phyloP scores from a whole-genome alignment of 495 filamentous ascomycete species.

The Bathelium albidoporum region DNA sequence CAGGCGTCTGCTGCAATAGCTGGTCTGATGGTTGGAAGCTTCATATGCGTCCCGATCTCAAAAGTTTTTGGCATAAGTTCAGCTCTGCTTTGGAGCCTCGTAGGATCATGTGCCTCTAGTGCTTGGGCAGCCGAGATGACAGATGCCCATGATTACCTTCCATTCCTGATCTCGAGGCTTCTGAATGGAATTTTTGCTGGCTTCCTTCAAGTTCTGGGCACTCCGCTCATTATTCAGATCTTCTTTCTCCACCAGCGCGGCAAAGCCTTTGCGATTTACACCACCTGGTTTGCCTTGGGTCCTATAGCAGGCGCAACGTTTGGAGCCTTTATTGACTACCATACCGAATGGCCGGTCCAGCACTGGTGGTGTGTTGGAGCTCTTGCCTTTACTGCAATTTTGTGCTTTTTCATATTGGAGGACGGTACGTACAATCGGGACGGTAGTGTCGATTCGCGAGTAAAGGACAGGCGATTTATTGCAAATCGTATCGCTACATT shows the following conservation, averaged over 20 bases:
- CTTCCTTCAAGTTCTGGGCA: constrained; percentile 33
- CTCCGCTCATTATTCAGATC: constrained; percentile 34
- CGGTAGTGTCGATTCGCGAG: neutral
- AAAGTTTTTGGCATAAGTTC: constrained; percentile 31
- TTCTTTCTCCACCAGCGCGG: constrained; percentile 39
- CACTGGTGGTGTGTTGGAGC: constrained; percentile 5
- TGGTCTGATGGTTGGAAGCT: neutral
- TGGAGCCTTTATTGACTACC: constrained; percentile 36
- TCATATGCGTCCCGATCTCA: neutral
- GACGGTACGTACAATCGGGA: neutral
- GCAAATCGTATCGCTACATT: neutral
- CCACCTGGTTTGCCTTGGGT: constrained; percentile 32
- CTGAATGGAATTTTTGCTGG: constrained; percentile 35
- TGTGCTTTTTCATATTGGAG: neutral
- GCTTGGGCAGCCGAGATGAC: constrained; percentile 40
- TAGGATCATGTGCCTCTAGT: constrained; percentile 28
- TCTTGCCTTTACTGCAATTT: neutral
- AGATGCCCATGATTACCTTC: constrained; percentile 31
- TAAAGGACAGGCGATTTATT: neutral
- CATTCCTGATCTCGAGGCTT: constrained; percentile 37
- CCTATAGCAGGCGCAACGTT: constrained; percentile 37
- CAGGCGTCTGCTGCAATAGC: neutral
- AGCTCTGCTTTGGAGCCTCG: constrained; percentile 37
- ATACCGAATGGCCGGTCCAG: constrained; percentile 35
- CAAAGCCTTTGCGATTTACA: constrained; percentile 35